A percentile compares a stretch with the other conserved stretches of the same genome.
Conservation (phyloP, 2,329 filamentous ascomycete genomes). For the Sarocladiaceae sp. region DNA sequence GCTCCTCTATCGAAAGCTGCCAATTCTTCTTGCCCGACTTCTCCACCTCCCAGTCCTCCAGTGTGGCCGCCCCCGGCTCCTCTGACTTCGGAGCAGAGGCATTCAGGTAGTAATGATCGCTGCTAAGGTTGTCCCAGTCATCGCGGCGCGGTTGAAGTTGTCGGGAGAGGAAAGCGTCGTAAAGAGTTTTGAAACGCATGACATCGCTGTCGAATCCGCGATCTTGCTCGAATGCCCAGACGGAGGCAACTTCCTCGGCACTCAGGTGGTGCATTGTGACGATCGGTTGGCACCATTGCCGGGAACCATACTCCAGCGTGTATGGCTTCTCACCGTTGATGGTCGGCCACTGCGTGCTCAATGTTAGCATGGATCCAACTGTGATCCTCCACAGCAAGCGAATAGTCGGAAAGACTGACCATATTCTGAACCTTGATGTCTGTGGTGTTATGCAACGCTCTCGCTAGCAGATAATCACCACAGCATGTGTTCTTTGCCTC, state of each 20-base stretch:
- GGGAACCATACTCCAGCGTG: constrained; percentile 38
- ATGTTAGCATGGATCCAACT: constrained; percentile 9
- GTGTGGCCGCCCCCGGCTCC: constrained; percentile 11
- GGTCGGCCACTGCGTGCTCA: constrained; percentile 39
- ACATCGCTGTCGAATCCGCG: constrained; percentile 24
- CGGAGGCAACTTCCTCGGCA: constrained; percentile 40
- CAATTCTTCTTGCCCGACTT: constrained; percentile 24
- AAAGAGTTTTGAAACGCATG: constrained; percentile 42
- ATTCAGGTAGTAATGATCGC: constrained; percentile 38
- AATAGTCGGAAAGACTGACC: constrained; percentile 23
- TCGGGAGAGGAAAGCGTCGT: constrained; percentile 36
- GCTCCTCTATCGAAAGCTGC: constrained; percentile 28
- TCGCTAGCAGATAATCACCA: constrained; percentile 44
- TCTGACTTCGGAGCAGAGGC: constrained; percentile 11
- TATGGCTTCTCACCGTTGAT: constrained; percentile 50
- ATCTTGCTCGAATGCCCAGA: constrained; percentile 45
- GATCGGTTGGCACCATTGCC: constrained; percentile 50
- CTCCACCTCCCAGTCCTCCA: constrained; percentile 24
- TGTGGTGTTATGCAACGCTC: constrained; percentile 38
- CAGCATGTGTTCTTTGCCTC: constrained; percentile 37
- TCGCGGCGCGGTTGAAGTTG: constrained; percentile 30
- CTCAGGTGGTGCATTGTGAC: constrained; percentile 51
- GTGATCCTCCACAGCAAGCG: not conserved
- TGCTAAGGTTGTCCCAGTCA: constrained; percentile 48
- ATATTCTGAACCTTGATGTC: constrained; percentile 33